Evolutionary conservation across 2,329 filamentous ascomycete genomes (phyloP), one percentile per base, ranked within the genome.

Genomic region (Arthrobotrys sinensis): DNA sequence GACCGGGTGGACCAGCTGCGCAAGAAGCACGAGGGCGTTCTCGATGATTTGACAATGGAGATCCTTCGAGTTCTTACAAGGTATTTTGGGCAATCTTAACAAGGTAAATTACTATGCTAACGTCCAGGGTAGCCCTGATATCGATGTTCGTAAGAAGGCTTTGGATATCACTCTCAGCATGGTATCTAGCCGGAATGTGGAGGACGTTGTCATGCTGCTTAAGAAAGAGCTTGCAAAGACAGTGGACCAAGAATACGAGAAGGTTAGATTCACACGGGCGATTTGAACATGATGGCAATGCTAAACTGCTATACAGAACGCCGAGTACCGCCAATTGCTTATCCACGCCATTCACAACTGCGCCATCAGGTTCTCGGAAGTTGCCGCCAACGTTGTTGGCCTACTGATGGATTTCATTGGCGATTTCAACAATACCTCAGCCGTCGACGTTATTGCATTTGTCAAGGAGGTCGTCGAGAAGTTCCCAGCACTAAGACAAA

Each of bases 381-480:
- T 99, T 80, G 96, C 96, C 28, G 93, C 95, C 53, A 98, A 93
- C 83, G 96, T 99, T 14, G 96, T 99, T 68, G 96, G 96, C 80
- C 89, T 97, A 52, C 89, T 99, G 67, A 99, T 99, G 96, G 96
- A 99, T 85, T 98, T 98, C 84, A 97, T 99, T 83, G 93, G 93
- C 64, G 96, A 99, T 84, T 97, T 98, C 84, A 98, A 97, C 87
- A 97, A 97, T 83, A 92, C 93, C 52, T 97, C 95, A 0, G 96
- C 96, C 0, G 93, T 99, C 34, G 96, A 99, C 85, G 95, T 99
- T 67, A 98, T 99, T 83, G 94, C 93, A 69, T 99, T 99, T 83
- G 94, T 99, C 80, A 99, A 99, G 86, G 96, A 99, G 84, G 96
- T 99, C 2, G 95, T 98, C 5, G 96, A 99, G 86, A 97, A 97